Base-by-base conservation (phyloP, 345 rosid genomes). In the Syzygium aqueum region DNA sequence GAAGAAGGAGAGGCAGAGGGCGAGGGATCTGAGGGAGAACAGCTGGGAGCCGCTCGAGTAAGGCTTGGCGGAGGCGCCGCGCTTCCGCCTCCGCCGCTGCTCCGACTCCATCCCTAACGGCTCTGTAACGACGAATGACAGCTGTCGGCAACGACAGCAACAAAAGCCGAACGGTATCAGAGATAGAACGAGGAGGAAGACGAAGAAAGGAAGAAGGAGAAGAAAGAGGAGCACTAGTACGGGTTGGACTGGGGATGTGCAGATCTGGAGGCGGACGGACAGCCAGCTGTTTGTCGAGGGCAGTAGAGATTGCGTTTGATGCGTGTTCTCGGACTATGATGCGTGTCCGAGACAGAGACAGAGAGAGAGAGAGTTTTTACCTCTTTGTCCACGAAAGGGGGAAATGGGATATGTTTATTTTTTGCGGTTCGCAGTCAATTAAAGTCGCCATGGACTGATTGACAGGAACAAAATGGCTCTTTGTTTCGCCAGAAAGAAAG, bases 61-160 rank as follows among this genome's bases (percentile, higher is more conserved):
- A 0, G 93, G 92, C 88, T 88, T 93, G 90, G 49, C 37, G 80
- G 25, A 33, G 93, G 84, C 11, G 65, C 86, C 50, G 61, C 95
- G 93, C 96, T 95, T 97, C 89, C 98, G 93, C 95, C 94, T 97
- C 89, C 95, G 90, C 85, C 96, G 93, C 87, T 92, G 94, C 91
- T 96, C 98, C 11, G 94, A 94, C 85, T 97, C 98, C 98, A 92
- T 94, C n/a, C 4, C 51, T 3, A 27, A 37, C 27, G 46, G 22
- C 80, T 73, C 56, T 53, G 53, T 17, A 33, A 67, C 78, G 78
- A 17, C 3, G 22, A 21, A 67, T 37, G 9, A 21, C 33, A 23
- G 7, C 23, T 1, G 23, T 67, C 78, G 49, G 80, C 1, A 9
- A 40, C 12, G 80, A 33, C 19, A 17, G 17, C 0, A 33, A 33